These are phyloP conservation scores for Blastomyces silverae DNA, from an alignment of 2,329 filamentous ascomycete genomes.

Conservation along the genomic window DNA sequence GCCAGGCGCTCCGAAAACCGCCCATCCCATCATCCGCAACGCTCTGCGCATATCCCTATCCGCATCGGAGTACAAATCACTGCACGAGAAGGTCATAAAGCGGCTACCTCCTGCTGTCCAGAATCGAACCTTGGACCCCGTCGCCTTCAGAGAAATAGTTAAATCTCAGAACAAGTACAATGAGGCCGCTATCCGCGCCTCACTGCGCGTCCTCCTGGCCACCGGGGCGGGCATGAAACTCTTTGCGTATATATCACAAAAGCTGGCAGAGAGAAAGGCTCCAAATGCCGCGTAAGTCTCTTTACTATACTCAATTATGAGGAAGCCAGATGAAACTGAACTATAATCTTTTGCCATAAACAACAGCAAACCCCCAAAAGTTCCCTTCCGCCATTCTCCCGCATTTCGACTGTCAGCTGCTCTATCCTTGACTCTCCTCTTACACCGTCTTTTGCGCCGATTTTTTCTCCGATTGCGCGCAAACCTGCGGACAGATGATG, in stretches of 20 bases:
- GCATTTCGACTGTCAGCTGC: conserved; percentile 74
- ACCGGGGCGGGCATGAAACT: conserved; percentile 59
- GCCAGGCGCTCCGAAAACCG: conserved; percentile 12
- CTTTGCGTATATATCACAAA: conserved; percentile 46
- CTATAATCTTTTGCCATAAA: conserved; percentile 11
- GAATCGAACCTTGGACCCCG: conserved; percentile 47
- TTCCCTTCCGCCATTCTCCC: conserved; percentile 49
- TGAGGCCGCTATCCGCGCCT: conserved; percentile 61
- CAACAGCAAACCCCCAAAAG: conserved; percentile 33
- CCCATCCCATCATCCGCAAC: conserved; percentile 73
- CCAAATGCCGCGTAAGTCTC: conserved; percentile 8
- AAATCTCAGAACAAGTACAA: conserved; percentile 59
- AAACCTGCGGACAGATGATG: conserved; percentile 72
- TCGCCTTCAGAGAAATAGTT: conserved; percentile 47
- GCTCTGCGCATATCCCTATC: conserved; percentile 77
- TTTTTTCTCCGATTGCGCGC: conserved; percentile 76
- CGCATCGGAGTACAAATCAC: conserved; percentile 73
- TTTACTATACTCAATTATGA: neutral
- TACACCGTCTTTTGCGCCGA: conserved; percentile 82
- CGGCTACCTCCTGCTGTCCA: conserved; percentile 55
- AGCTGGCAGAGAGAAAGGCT: conserved; percentile 3
- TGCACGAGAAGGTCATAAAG: conserved; percentile 77
- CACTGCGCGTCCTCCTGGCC: conserved; percentile 61
- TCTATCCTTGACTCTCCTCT: conserved; percentile 74
- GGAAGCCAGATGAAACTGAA: conserved; percentile 5